phyloP scores from a whole-genome alignment of 331 rosid species.

The Pyracantha coccinea region DNA sequence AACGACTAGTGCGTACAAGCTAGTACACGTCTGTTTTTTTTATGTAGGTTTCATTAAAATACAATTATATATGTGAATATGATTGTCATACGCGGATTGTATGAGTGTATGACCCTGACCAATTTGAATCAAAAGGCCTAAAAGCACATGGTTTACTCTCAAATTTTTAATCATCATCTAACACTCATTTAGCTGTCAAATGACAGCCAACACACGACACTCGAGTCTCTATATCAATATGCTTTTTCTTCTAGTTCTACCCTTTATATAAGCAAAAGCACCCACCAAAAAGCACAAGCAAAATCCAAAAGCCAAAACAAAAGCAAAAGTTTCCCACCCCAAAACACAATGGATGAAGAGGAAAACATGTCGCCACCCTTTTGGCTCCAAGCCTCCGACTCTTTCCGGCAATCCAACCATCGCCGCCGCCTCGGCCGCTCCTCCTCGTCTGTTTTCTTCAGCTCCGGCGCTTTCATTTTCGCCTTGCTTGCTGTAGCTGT shows the following conservation, averaged over 20 bases:
- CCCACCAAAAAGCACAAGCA: not conserved
- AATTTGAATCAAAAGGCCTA: not conserved
- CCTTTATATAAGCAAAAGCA: not conserved
- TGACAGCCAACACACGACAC: conserved; percentile 18
- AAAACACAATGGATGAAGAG: conserved; percentile 36
- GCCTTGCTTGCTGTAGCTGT: conserved; percentile 31
- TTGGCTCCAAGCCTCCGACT: conserved; percentile 16
- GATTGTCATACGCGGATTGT: conserved; percentile 33
- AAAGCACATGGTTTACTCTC: conserved; percentile 16
- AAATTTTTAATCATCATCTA: not conserved
- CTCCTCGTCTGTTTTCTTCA: conserved; percentile 37
- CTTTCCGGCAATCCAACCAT: not conserved
- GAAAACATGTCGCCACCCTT: conserved; percentile 19
- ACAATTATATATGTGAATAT: not conserved
- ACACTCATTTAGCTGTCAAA: conserved; percentile 12
- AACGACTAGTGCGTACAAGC: too few relatives aligned
- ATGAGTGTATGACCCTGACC: conserved; percentile 8
- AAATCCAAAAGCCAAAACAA: not conserved
- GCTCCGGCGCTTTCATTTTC: conserved; percentile 42
- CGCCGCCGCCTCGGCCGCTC: conserved; percentile 36
- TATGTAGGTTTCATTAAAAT: not conserved
- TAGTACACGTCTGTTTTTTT: too few relatives aligned
- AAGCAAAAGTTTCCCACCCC: not conserved
- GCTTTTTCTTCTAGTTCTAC: too few relatives aligned
- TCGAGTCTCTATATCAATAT: not conserved